A percentile compares a stretch with the other conserved stretches of the same genome.
phyloP scores from a whole-genome alignment of 768 basidiomycete genomes.

The Lactifluus echinatus region DNA sequence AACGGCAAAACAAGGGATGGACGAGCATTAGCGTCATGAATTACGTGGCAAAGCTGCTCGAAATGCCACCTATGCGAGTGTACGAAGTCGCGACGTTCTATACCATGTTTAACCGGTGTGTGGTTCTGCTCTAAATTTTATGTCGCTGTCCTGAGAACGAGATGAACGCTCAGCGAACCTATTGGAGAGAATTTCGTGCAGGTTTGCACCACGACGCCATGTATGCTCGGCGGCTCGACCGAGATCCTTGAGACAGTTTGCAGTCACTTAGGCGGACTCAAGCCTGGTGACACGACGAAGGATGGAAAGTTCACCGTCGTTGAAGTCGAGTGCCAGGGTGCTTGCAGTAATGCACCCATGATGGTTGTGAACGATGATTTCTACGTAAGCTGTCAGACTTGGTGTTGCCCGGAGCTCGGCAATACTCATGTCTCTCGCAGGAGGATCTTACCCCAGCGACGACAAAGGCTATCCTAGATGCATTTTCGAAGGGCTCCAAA shows the following conservation, averaged over 20 bases:
- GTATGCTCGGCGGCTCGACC: constrained; percentile 89
- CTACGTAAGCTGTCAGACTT: constrained; percentile 50
- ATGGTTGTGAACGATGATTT: constrained; percentile 93
- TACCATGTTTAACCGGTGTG: constrained; percentile 98
- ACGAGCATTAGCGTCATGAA: constrained; percentile 99
- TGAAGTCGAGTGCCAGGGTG: constrained; percentile 98
- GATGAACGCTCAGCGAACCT: constrained; percentile 55
- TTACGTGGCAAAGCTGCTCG: constrained; percentile 87
- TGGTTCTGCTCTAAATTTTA: neutral
- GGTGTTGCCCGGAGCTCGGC: constrained; percentile 11
- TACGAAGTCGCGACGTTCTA: constrained; percentile 99
- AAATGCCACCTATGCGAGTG: constrained; percentile 96
- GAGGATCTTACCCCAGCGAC: constrained; percentile 76
- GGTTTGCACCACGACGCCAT: constrained; percentile 98
- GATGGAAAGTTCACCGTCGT: constrained; percentile 96
- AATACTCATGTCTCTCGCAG: constrained; percentile 31
- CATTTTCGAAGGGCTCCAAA: constrained; percentile 72
- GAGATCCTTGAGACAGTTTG: constrained; percentile 83
- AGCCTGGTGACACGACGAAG: constrained; percentile 86
- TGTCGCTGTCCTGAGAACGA: neutral
- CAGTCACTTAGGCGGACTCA: constrained; percentile 71
- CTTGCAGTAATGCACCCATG: constrained; percentile 98
- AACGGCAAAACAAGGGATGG: constrained; percentile 98
- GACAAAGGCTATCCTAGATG: constrained; percentile 72
- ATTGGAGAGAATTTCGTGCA: constrained; percentile 93